phyloP scores from a whole-genome alignment of 331 rosid genomes.

The Prunus yedoensis region DNA sequence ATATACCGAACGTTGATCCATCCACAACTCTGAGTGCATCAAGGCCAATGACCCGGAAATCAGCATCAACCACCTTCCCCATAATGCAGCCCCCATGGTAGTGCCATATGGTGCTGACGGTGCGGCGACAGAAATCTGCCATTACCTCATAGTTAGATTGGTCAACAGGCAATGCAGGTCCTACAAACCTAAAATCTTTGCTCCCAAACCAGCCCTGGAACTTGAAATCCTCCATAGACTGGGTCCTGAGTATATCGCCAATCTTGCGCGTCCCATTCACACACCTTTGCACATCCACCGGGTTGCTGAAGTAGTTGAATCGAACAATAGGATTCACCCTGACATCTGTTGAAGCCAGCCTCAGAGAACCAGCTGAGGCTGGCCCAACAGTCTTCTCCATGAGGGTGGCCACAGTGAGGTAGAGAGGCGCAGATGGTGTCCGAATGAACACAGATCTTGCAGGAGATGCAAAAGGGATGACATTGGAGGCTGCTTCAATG shows the following conservation, averaged over 20 bases:
- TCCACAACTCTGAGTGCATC: slow-evolving; percentile 72
- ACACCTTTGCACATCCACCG: slow-evolving; percentile 57
- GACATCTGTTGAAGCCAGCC: slow-evolving; percentile 63
- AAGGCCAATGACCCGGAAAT: slow-evolving; percentile 50
- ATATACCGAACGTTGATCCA: slow-evolving; percentile 71
- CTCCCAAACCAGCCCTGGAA: slow-evolving; percentile 58
- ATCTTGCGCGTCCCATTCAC: slow-evolving; percentile 71
- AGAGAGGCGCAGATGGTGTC: slow-evolving; percentile 48
- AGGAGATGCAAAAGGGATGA: slow-evolving; percentile 60
- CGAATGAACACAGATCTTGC: slow-evolving; percentile 43
- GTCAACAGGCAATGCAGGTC: slow-evolving; percentile 63
- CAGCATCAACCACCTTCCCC: slow-evolving; percentile 76
- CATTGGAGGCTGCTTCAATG: slow-evolving; percentile 80
- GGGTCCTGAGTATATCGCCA: slow-evolving; percentile 54
- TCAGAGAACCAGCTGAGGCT: slow-evolving; percentile 49
- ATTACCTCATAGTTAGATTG: slow-evolving; percentile 29
- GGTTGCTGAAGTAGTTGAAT: slow-evolving; percentile 71
- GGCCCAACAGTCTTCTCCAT: slow-evolving; percentile 77
- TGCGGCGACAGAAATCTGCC: slow-evolving; percentile 71
- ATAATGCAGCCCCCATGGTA: slow-evolving; percentile 89
- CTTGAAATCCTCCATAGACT: slow-evolving; percentile 58
- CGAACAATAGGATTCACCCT: slow-evolving; percentile 58
- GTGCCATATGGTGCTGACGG: slow-evolving; percentile 90
- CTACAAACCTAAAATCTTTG: slow-evolving; percentile 54
- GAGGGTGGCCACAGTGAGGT: slow-evolving; percentile 70